phyloP scores from a whole-genome alignment of 306 rosid species.

The Vigna radiata region DNA sequence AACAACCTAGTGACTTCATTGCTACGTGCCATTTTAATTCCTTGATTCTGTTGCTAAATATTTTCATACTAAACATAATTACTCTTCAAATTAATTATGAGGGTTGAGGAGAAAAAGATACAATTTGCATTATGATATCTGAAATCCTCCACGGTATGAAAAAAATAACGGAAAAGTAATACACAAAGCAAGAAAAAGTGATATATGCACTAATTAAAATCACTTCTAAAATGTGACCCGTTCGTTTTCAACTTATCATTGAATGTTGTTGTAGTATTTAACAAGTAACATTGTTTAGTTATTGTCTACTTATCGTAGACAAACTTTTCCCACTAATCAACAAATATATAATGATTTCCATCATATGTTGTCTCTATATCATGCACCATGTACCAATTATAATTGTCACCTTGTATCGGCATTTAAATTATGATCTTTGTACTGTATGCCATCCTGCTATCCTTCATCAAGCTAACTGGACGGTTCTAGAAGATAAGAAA shows the following conservation, averaged over 20 bases:
- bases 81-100: conserved; percentile 42
- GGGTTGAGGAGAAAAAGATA: conserved; percentile 45
- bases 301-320: conserved; percentile 50
- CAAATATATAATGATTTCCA: conserved; percentile 53
- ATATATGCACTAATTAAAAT: conserved; percentile 13
- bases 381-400: conserved; percentile 33
- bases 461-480: too few species aligned
- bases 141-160: background rate
- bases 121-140: conserved; percentile 48
- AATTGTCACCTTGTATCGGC: too few species aligned
- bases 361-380: conserved; percentile 52
- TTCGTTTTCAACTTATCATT: conserved; percentile 31
- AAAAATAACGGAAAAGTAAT: conserved; percentile 17
- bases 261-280: conserved; percentile 27
- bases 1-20: too few species aligned
- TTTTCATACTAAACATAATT: too few species aligned
- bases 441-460: too few species aligned
- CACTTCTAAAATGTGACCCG: conserved; percentile 10
- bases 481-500: too few species aligned
- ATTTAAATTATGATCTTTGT: too few species aligned
- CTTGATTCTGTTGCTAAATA: too few species aligned
- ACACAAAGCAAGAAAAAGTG: background rate
- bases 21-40: too few species aligned
- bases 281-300: conserved; percentile 27
- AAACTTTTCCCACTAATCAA: conserved; percentile 43